Evolutionary conservation across 306 rosid species (phyloP).

Genomic region (Medicago ruthenica): DNA sequence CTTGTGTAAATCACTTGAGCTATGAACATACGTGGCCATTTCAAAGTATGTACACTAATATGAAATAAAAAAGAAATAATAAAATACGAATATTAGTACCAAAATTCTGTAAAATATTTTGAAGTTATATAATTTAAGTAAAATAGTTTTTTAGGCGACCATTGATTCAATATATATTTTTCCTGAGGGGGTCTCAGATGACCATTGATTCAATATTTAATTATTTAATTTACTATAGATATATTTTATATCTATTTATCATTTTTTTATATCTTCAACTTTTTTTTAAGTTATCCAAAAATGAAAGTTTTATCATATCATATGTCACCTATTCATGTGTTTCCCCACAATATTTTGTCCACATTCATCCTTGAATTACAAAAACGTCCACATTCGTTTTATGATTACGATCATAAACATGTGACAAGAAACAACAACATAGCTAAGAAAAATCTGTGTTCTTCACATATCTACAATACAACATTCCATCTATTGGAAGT

Average conservation of each 20-base stretch:
- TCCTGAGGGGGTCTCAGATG: too few species aligned
- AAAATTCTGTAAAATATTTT: too few species aligned
- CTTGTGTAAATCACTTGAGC: too few species aligned
- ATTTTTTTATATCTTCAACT: neutral
- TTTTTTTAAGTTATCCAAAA: neutral
- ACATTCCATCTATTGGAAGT: neutral
- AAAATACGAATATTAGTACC: too few species aligned
- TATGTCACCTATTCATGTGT: neutral
- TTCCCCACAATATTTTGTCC: conserved; percentile 26
- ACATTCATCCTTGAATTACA: neutral
- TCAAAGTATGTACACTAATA: too few species aligned
- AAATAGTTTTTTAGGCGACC: neutral
- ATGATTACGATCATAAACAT: neutral
- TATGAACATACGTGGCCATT: too few species aligned
- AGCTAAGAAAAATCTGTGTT: neutral
- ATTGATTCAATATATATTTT: neutral
- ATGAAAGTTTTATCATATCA: too few species aligned
- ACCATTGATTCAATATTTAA: too few species aligned
- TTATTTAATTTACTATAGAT: too few species aligned
- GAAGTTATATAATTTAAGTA: neutral
- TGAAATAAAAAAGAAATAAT: too few species aligned
- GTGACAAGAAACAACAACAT: neutral
- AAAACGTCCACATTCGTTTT: conserved; percentile 42
- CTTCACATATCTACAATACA: neutral
- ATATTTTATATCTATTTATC: neutral